Base-by-base conservation (phyloP, 768 basidiomycete species). In the Cyclocybe cylindracea region DNA sequence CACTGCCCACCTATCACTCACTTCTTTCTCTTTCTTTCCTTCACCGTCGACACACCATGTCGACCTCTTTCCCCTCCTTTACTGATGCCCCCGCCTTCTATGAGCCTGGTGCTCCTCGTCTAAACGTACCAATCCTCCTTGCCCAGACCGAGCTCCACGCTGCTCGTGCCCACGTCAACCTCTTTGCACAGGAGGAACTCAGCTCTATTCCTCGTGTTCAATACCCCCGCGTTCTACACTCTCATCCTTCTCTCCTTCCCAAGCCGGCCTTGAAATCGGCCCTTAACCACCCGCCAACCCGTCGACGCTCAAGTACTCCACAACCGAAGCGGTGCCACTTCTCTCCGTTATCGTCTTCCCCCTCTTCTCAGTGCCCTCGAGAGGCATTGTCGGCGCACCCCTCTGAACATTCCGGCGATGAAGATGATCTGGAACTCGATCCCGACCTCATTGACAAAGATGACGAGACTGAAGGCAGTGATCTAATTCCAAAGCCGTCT, bases 401-500 rank as follows among this genome's bases (percentile, higher is more conserved):
- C 16, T 32, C 24, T 34, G 33, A 44, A 38, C 29, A 29, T 14
- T 35, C 18, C 10, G 9, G 11, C 35, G 3, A 8, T 42, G 32
- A 44, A 19, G 31, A 44, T 36, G 37, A 10, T 38, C 45, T 9
- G 38, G 53, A 37, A 16, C 16, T 16, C 16, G 53, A 48, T n/a
- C 16, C 33, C 10, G 44, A 46, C 16, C 16, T 42, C 41, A 6
- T 19, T 34, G 18, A 31, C 6, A 51, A 53, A 19, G 46, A 33
- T 14, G 44, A 48, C 7, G 46, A 19, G 7, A 37, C 24, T 11
- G 34, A 24, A 39, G 35, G 32, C 19, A 18, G 19, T 10, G 19
- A 33, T 7, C 32, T 53, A 44, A 68, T 68, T 33, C 51, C 62
- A 33, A 69, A 68, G 35, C 66, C 65, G 4, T 10, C 11, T 4